Evolutionary conservation across 495 filamentous ascomycete genomes (phyloP).

Genomic region (Xylaria scruposa): DNA sequence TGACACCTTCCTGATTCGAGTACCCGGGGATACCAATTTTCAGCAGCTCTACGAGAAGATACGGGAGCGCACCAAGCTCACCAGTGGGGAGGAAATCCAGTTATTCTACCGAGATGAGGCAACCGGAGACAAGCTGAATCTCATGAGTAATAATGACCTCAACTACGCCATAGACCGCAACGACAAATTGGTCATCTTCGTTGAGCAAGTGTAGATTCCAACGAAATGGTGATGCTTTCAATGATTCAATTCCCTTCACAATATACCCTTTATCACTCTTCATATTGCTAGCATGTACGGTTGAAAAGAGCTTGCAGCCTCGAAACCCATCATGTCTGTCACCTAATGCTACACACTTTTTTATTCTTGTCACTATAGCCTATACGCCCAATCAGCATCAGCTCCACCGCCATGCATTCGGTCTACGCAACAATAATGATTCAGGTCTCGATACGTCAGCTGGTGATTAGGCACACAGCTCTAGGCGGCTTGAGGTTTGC

Average conservation of each 20-base stretch:
- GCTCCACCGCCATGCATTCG: not conserved
- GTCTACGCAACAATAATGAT: not conserved
- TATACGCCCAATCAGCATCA: not conserved
- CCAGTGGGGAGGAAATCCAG: slow-evolving; percentile 66
- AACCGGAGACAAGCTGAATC: slow-evolving; percentile 71
- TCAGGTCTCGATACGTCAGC: not conserved
- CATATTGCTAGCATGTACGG: slow-evolving; percentile 37
- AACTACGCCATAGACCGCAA: slow-evolving; percentile 81
- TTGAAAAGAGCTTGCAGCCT: slow-evolving; percentile 26
- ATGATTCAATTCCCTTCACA: slow-evolving; percentile 33
- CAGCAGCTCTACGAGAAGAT: slow-evolving; percentile 82
- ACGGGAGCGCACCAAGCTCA: slow-evolving; percentile 74
- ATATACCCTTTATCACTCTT: slow-evolving; percentile 39
- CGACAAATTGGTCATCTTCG: slow-evolving; percentile 83
- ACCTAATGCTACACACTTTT: slow-evolving; percentile 3
- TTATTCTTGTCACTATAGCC: slow-evolving; percentile 12
- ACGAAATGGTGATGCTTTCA: slow-evolving; percentile 26
- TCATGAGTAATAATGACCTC: slow-evolving; percentile 81
- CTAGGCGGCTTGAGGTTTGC: slow-evolving; percentile 7
- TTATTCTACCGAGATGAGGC: slow-evolving; percentile 89
- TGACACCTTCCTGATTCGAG: slow-evolving; percentile 88
- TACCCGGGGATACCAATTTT: slow-evolving; percentile 80
- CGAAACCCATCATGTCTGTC: slow-evolving; percentile 18
- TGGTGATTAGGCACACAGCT: slow-evolving; percentile 6
- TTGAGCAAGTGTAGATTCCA: slow-evolving; percentile 55